These are phyloP conservation scores for Hondaea fermentalgiana DNA, from an alignment of 108 stramenopile species.

Conservation along the genomic window DNA sequence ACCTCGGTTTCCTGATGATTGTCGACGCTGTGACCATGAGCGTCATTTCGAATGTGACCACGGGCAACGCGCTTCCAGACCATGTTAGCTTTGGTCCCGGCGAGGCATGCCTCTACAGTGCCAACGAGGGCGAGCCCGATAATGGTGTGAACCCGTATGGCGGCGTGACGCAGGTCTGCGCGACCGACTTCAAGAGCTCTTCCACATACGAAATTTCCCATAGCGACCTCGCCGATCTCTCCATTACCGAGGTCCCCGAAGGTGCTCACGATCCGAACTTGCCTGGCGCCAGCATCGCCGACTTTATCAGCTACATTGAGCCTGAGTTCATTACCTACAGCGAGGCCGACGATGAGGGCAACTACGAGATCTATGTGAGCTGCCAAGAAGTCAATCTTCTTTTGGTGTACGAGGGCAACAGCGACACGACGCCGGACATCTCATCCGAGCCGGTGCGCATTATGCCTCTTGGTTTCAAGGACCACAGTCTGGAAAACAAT, in stretches of 20 bases:
- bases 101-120: not conserved
- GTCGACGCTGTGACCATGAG: not conserved
- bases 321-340: not conserved
- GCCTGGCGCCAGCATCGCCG: not conserved
- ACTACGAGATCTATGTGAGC: not conserved
- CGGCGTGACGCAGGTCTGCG: not conserved
- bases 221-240: not conserved
- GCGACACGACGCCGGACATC: not conserved
- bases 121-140: not conserved
- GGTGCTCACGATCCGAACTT: not conserved
- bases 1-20: not conserved
- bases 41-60: not conserved
- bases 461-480: not conserved
- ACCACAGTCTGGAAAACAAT: not conserved
- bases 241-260: not conserved
- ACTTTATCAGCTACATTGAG: not conserved
- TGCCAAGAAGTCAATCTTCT: not conserved
- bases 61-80: not conserved
- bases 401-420: not conserved
- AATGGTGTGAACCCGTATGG: not conserved
- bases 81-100: not conserved
- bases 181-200: not conserved
- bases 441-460: not conserved
- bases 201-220: not conserved
- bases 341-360: not conserved